A percentile compares a stretch with the other conserved stretches of the same genome.
Conservation (phyloP, 139 green algal species). For the Klebsormidium nitens region DNA sequence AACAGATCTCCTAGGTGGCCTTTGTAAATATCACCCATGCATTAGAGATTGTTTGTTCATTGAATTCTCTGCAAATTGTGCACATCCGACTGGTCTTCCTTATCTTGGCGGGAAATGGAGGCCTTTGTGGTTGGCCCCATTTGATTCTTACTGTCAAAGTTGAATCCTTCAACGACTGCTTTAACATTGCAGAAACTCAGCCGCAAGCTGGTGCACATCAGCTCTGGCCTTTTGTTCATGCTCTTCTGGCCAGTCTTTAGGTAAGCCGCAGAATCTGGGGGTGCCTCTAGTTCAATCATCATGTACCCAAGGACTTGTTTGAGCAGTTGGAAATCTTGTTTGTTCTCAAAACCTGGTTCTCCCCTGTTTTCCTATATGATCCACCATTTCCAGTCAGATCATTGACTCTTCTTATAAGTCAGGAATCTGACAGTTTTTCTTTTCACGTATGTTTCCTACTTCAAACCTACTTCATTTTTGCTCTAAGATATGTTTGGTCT, state of each 20-base stretch:
- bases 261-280: too few species aligned
- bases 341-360: too few species aligned
- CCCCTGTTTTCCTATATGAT: background rate
- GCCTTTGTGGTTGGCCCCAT: too few species aligned
- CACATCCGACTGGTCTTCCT: too few species aligned
- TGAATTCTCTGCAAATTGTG: too few species aligned
- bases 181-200: constrained; percentile 59
- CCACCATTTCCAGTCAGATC: background rate
- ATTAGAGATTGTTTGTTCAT: too few species aligned
- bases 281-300: too few species aligned
- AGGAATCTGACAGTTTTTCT: constrained; percentile 1
- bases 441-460: constrained; percentile 16
- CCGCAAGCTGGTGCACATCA: constrained; percentile 90
- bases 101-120: too few species aligned
- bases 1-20: background rate
- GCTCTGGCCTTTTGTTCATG: constrained; percentile 75
- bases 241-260: constrained; percentile 85
- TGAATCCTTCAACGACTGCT: background rate
- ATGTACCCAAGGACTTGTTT: too few species aligned
- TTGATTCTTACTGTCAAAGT: background rate
- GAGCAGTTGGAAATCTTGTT: too few species aligned
- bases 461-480: constrained; percentile 4
- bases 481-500: background rate
- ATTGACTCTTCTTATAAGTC: background rate
- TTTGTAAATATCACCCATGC: background rate